Evolutionary conservation across 805 yeast species (phyloP).

Genomic region (Suhomyces vadensis): DNA sequence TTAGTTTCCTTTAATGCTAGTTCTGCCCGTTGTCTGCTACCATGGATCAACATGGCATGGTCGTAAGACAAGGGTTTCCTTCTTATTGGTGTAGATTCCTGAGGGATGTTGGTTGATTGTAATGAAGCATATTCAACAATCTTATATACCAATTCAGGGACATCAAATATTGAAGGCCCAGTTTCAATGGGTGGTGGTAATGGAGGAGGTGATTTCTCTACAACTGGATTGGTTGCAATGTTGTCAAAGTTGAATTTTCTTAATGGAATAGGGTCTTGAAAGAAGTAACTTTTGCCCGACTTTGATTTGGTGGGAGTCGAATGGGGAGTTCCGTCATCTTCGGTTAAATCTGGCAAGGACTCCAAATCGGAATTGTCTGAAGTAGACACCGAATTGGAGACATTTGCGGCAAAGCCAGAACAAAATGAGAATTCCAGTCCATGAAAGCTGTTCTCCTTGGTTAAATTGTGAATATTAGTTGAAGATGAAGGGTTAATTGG

Average conservation of each 20-base stretch:
- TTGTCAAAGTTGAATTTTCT: background rate
- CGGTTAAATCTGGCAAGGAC: conserved; percentile 39
- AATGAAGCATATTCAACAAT: conserved; percentile 64
- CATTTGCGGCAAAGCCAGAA: conserved; percentile 4
- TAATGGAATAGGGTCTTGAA: conserved; percentile 6
- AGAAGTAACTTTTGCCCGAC: conserved; percentile 6
- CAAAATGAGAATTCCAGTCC: conserved; percentile 17
- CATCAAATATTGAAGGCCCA: conserved; percentile 53
- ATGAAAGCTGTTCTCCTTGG: background rate
- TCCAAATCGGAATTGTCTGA: conserved; percentile 34
- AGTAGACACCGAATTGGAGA: background rate
- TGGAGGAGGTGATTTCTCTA: background rate
- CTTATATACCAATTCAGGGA: conserved; percentile 72
- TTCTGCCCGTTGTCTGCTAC: conserved; percentile 49
- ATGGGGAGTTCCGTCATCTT: conserved; percentile 27
- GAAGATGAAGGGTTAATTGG: conserved; percentile 6
- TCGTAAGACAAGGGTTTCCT: conserved; percentile 67
- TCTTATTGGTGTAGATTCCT: conserved; percentile 58
- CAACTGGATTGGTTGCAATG: background rate
- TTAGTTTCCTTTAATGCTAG: conserved; percentile 40
- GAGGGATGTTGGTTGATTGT: conserved; percentile 53
- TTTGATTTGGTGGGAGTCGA: conserved; percentile 16
- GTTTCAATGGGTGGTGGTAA: background rate
- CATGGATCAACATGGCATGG: conserved; percentile 70
- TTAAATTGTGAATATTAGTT: background rate